A percentile compares a stretch with the other conserved stretches of the same genome.
Conservation (phyloP, 2,329 filamentous ascomycete genomes). For the Didymellaceae sp. region DNA sequence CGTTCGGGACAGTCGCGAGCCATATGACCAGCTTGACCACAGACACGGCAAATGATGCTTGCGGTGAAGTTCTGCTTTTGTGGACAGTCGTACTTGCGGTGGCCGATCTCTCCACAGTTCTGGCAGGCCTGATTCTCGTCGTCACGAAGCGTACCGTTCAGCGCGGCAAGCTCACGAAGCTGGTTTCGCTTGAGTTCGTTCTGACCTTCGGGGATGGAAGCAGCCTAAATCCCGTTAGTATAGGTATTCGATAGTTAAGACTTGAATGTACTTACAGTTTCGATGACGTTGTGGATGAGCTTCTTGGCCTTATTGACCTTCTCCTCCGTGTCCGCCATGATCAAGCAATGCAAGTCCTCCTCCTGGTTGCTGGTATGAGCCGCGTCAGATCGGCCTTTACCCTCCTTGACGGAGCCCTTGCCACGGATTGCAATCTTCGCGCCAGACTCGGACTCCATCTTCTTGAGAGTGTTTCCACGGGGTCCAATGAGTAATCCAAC, state of each 20-base stretch:
- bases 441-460: slow-evolving; percentile 97
- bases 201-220: slow-evolving; percentile 96
- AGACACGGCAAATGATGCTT: slow-evolving; percentile 98
- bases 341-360: slow-evolving; percentile 97
- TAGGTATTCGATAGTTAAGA: neutral
- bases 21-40: slow-evolving; percentile 98
- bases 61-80: slow-evolving; percentile 99
- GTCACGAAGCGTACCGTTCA: slow-evolving; percentile 98
- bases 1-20: slow-evolving; percentile 96
- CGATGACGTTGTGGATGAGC: slow-evolving; percentile 97
- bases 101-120: slow-evolving; percentile 98
- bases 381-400: slow-evolving; percentile 97
- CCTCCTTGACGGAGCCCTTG: slow-evolving; percentile 99
- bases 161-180: slow-evolving; percentile 92
- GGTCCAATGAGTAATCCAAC: slow-evolving; percentile 99
- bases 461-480: slow-evolving; percentile 99
- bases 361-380: slow-evolving; percentile 99
- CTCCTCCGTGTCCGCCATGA: slow-evolving; percentile 99
- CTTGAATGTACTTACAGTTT: slow-evolving; percentile 77
- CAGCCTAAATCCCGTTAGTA: slow-evolving; percentile 70
- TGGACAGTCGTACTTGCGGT: slow-evolving; percentile 98
- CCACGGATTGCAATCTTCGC: slow-evolving; percentile 99
- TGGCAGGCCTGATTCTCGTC: slow-evolving; percentile 99
- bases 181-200: slow-evolving; percentile 99
- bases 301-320: slow-evolving; percentile 99